Conservation (phyloP, 805 yeast genomes). For the Clavispora carvajalis region DNA sequence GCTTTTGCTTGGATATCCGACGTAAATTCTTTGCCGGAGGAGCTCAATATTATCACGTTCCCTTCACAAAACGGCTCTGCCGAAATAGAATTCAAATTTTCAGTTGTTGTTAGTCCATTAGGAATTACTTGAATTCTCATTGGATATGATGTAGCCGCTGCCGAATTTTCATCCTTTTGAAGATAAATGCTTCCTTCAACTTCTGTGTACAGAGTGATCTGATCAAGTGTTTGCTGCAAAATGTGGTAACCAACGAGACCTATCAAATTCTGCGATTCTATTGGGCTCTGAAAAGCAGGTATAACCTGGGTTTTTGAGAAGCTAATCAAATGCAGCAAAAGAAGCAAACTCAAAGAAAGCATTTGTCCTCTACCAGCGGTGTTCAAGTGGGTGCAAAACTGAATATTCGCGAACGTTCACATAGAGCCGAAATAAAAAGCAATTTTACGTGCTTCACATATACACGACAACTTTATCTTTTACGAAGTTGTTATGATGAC, state of each 20-base stretch:
- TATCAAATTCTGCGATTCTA: not conserved
- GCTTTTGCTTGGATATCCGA: not conserved
- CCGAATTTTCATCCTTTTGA: not conserved
- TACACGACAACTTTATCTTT: slow-evolving; percentile 27
- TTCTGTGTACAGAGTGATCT: not conserved
- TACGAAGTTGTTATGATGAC: slow-evolving; percentile 16
- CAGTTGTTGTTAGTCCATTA: too few relatives aligned
- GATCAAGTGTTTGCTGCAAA: not conserved
- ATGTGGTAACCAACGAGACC: not conserved
- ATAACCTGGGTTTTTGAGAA: not conserved
- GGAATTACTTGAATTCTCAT: not conserved
- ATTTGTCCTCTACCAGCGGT: not conserved
- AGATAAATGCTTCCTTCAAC: not conserved
- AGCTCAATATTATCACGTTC: not conserved
- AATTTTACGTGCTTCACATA: slow-evolving; percentile 6
- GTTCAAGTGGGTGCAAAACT: not conserved
- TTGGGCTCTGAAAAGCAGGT: not conserved
- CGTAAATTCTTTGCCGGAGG: not conserved
- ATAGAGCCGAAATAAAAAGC: not conserved
- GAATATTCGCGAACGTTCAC: not conserved
- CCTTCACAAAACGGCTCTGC: not conserved
- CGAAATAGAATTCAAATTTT: too few relatives aligned
- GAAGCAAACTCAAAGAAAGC: not conserved
- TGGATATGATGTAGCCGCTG: not conserved
- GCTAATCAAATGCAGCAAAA: not conserved